Percentiles rank a stretch among this genome's conserved stretches.
These are phyloP conservation scores for Phytopythium cucurbitacearum DNA, from an alignment of 352 stramenopile species.

Conservation along the genomic window DNA sequence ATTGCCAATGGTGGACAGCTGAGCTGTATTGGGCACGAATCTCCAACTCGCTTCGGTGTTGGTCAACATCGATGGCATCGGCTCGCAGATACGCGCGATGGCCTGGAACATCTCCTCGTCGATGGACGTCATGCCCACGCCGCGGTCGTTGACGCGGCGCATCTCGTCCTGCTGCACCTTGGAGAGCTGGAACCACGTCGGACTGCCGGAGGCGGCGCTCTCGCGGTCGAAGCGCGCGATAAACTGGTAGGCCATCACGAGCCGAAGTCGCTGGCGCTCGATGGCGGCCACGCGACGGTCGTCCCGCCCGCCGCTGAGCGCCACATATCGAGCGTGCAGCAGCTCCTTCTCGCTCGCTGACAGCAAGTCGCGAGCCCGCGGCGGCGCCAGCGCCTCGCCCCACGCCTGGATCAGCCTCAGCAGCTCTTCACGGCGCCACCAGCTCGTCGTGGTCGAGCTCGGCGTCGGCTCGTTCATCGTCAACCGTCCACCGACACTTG, in stretches of 20 bases:
- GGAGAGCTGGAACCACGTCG: constrained; percentile 24
- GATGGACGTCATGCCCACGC: constrained; percentile 17
- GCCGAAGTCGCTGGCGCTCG: constrained; percentile 24
- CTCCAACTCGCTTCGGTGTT: too few species aligned
- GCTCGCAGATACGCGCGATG: constrained; percentile 15
- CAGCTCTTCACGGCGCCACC: constrained; percentile 30
- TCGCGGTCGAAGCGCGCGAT: constrained; percentile 19
- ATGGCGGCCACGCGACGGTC: constrained; percentile 9
- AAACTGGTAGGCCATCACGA: constrained; percentile 24
- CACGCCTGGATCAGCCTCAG: constrained; percentile 25
- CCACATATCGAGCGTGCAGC: constrained; percentile 15
- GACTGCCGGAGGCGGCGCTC: constrained; percentile 5
- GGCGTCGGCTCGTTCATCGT: neutral
- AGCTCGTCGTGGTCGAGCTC: constrained; percentile 12
- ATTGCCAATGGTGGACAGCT: too few species aligned
- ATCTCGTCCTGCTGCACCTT: constrained; percentile 16
- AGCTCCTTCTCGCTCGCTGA: constrained; percentile 9
- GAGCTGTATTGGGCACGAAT: too few species aligned
- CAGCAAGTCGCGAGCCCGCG: constrained; percentile 26
- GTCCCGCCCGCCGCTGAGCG: constrained; percentile 12
- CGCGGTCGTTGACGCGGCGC: constrained; percentile 15
- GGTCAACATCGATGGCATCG: too few species aligned
- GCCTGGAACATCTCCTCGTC: constrained; percentile 15
- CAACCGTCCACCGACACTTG: constrained; percentile 4
- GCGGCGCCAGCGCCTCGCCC: constrained; percentile 14